Base-by-base conservation (phyloP, 1,284 basidiomycete genomes). In the Grifola frondosa region DNA sequence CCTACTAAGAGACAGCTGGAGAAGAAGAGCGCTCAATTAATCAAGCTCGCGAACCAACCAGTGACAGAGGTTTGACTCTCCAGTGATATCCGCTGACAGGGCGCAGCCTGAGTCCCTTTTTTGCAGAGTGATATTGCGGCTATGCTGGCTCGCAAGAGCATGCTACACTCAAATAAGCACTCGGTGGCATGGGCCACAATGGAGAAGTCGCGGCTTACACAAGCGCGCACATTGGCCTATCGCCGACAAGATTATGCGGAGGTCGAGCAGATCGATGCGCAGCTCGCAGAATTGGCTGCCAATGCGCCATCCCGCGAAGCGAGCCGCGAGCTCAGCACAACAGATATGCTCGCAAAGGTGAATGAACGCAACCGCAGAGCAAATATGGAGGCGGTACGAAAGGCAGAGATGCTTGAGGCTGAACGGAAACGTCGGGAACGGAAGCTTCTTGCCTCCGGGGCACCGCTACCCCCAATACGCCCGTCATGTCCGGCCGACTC, bases 351-450 rank as follows among this genome's bases (percentile, higher is more conserved):
- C 23, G 80, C 85, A 15, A 81, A 72, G 60, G 85, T 97, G 47
- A 96, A 95, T 62, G 91, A 94, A 65, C 80, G 91, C 39, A 96
- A 97, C 62, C 77, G 90, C 30, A 80, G 77, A 53, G 81, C 84
- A 34, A 96, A 95, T 47, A 58, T 82, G 48, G 91, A 92, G 55
- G 77, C 80, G 2, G 81, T 93, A 48, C 74, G 87, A 37, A 81
- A 80, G 51, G 87, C 90, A 0, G 92, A 95, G 65, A 60, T 82
- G 30, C 71, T 73, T 25, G 80, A 85, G 48, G 67, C 78, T 7
- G 83, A 86, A 52, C 70, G 80, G 33, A 84, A 81, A 61, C 70
- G 80, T 36, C 70, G 72, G 46, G 81, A 86, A 49, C 77, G 85
- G 39, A 84, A 81, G 62, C 62, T 81, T 37, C 73, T 72, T 12